Evolutionary conservation across 306 rosid species (phyloP), one percentile per base, ranked within the genome.

Genomic region (Prunus salicina): DNA sequence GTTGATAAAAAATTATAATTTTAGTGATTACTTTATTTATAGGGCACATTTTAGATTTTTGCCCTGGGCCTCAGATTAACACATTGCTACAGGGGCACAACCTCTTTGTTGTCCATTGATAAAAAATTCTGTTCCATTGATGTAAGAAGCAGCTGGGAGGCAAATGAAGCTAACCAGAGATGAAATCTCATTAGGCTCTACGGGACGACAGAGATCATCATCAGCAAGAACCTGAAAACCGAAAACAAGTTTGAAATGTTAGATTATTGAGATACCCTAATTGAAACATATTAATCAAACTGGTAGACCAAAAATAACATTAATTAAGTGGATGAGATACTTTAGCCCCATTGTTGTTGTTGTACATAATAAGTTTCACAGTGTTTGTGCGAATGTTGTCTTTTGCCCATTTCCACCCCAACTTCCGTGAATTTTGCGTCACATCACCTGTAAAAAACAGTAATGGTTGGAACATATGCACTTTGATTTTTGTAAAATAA

Each of bases 331-430:
- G 62, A 56, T 5, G 14, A 11, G 19, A 24, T 25, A 25, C 43
- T 58, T 72, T 41, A 24, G 4, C 56, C 2, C 67, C 76, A 20
- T 83, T 87, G 57, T 2, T 77, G 13, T 77, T 12, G 97, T 91
- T 64, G 92, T 91, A 30, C 32, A 3, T 30, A 3, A 3, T 30
- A 3, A 30, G 32, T 30, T 30, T 30, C 11, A 91, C 92, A 50
- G 70, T 45, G 66, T 84, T 91, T 15, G 80, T 65, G 3, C 93
- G 87, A 61, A 87, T 89, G 7, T 79, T 80, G 74, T 91, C 97
- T 84, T 82, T 84, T 51, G 87, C 91, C 97, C 97, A 91, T 74
- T 91, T 94, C n/a, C 86, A 71, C 10, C 94, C 92, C 51, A 89
- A 53, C 81, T 86, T 91, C 79, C 58, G 87, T 12, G 91, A 78